Evolutionary conservation across 768 basidiomycete genomes (phyloP), one percentile per base, ranked within the genome.

Genomic region (Termitomyces sp.): DNA sequence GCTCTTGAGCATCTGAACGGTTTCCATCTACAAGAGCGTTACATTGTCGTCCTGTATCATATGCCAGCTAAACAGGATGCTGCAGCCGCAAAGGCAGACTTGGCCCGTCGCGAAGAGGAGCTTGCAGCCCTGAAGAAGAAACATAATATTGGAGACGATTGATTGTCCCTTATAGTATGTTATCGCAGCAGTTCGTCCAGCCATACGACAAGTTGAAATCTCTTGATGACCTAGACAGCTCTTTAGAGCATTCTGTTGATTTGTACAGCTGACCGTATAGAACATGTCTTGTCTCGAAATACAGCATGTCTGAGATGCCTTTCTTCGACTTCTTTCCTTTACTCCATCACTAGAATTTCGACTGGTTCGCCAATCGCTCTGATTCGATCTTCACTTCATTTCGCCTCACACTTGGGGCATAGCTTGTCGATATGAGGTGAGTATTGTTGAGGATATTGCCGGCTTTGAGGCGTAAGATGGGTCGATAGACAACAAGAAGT

Each of bases 51-150:
- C 9, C 76, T 98, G 28, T 98, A 96, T 67, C 95, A 98, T 68
- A 96, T 98, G 87, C 93, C 94, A 37, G 88, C 93, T n/a, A 92
- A 94, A 71, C 93, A 95, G 66, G 93, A 95, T 64, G 93, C 93
- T 1, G 92, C 93, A 1, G 88, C 92, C 7, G 89, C 89, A 14
- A 97, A 97, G 67, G 91, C 92, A 21, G 96, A 98, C 63, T 73
- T 98, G 51, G 91, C 92, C 14, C 84, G 85, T 63, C 78, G 96
- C 65, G 96, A 98, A 75, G 89, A 94, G 71, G 95, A 96, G 61
- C 76, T 98, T 35, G 84, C 82, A 0, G 84, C 86, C 61, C 77
- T 95, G 66, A 98, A 98, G 80, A 82, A 84, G 72, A 86, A 85
- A 68, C 90, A 94, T 68, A 71, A 93, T 63, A 91, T 95, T 62